These are phyloP conservation scores for Thermothelomyces thermophilus DNA, from an alignment of 2,329 filamentous ascomycete genomes.

Conservation along the genomic window DNA sequence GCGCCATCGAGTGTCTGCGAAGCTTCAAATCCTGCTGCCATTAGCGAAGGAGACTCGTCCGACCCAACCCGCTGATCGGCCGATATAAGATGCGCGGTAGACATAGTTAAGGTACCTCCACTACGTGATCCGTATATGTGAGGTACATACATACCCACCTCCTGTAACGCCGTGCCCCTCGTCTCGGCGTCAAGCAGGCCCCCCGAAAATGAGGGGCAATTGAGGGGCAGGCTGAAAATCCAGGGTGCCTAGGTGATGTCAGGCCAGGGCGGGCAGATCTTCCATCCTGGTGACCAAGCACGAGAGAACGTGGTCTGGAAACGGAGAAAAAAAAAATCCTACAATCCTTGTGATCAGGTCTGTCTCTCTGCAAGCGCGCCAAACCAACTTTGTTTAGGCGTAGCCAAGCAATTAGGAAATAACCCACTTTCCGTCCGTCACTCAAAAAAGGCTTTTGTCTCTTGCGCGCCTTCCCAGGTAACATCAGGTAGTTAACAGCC, in stretches of 20 bases:
- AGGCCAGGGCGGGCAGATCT: conserved; percentile 11
- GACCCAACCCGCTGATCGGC: too few relatives aligned
- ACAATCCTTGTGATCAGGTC: conserved; percentile 21
- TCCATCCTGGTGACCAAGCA: background rate
- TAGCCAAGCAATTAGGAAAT: conserved; percentile 8
- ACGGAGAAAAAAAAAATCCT: conserved; percentile 17
- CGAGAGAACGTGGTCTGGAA: conserved; percentile 7
- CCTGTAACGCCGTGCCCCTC: too few relatives aligned
- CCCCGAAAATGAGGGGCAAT: conserved; percentile 2
- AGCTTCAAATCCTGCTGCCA: too few relatives aligned
- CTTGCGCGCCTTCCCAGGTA: background rate
- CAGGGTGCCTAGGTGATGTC: conserved; percentile 18
- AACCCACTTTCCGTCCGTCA: background rate
- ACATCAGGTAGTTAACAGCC: too few relatives aligned
- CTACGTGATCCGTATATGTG: too few relatives aligned
- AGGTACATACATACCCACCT: too few relatives aligned
- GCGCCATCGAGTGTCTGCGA: too few relatives aligned
- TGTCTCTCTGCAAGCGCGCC: conserved; percentile 1
- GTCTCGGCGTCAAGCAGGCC: too few relatives aligned
- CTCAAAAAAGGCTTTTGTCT: background rate
- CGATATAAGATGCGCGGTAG: too few relatives aligned
- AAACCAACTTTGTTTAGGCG: conserved; percentile 1
- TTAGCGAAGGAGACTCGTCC: too few relatives aligned
- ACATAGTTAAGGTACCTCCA: too few relatives aligned
- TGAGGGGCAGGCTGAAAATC: conserved; percentile 13